phyloP scores from a whole-genome alignment of 345 rosid genomes.

The Salix brachista region DNA sequence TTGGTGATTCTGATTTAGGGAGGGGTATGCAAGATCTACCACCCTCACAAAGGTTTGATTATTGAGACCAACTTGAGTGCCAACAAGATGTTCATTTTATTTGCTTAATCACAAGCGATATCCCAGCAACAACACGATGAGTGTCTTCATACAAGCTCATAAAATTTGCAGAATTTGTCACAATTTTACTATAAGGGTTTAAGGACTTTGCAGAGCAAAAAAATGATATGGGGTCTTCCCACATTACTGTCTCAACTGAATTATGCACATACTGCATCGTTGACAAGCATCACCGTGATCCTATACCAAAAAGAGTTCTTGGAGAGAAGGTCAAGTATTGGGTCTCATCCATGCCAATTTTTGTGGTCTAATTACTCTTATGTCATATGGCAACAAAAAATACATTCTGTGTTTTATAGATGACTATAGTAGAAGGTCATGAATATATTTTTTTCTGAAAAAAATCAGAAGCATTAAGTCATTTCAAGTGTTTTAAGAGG shows the following conservation, averaged over 20 bases:
- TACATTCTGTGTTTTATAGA: background rate
- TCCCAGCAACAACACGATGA: too few relatives aligned
- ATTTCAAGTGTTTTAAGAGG: background rate
- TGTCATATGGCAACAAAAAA: background rate
- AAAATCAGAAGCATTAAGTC: background rate
- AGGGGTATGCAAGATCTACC: too few relatives aligned
- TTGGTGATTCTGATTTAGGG: too few relatives aligned
- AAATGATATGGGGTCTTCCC: background rate
- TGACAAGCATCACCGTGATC: background rate
- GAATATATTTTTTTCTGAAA: too few relatives aligned
- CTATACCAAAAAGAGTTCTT: slow-evolving; percentile 1
- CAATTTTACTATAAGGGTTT: background rate
- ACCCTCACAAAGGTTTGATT: too few relatives aligned
- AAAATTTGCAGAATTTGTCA: background rate
- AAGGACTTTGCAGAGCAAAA: background rate
- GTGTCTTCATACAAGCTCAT: background rate
- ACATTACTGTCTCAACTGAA: background rate
- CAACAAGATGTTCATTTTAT: too few relatives aligned
- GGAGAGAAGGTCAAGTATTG: background rate
- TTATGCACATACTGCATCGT: background rate
- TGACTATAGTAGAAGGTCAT: background rate
- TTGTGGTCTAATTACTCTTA: background rate
- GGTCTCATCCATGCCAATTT: background rate
- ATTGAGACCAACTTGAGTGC: too few relatives aligned
- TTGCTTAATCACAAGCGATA: too few relatives aligned